These are phyloP conservation scores for Cladophialophora immunda DNA, from an alignment of 2,329 filamentous ascomycete genomes.

Conservation along the genomic window DNA sequence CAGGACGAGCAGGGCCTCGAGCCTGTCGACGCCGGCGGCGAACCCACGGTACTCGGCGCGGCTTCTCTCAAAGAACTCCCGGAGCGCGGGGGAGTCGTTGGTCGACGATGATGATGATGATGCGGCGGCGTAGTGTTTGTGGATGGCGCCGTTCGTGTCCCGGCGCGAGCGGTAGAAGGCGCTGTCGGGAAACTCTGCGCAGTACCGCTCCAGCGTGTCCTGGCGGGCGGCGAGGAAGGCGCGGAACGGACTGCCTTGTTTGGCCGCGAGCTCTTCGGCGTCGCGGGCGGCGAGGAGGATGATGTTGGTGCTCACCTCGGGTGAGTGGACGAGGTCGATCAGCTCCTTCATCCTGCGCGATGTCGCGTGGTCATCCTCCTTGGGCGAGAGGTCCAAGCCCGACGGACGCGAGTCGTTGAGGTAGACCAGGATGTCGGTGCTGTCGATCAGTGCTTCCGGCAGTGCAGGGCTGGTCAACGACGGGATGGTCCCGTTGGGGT, in stretches of 20 bases:
- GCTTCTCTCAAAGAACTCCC: slow-evolving; percentile 29
- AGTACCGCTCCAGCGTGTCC: slow-evolving; percentile 26
- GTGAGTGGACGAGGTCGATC: slow-evolving; percentile 32
- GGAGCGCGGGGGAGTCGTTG: too few relatives aligned
- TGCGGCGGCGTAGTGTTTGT: slow-evolving; percentile 26
- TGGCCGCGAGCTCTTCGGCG: slow-evolving; percentile 29
- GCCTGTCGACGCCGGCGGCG: slow-evolving; percentile 19
- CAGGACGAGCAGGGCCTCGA: slow-evolving; percentile 29
- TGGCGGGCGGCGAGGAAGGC: slow-evolving; percentile 28
- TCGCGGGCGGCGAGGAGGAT: slow-evolving; percentile 37
- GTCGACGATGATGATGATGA: too few relatives aligned
- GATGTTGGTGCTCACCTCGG: slow-evolving; percentile 33
- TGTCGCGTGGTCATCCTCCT: slow-evolving; percentile 12
- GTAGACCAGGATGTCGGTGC: slow-evolving; percentile 27
- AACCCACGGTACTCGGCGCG: slow-evolving; percentile 26
- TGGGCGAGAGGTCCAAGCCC: slow-evolving; percentile 21
- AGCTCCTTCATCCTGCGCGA: slow-evolving; percentile 22
- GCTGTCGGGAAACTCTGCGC: slow-evolving; percentile 24
- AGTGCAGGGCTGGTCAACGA: slow-evolving; percentile 27
- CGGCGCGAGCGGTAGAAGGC: slow-evolving; percentile 29
- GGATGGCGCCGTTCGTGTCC: slow-evolving; percentile 25
- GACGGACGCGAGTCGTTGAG: slow-evolving; percentile 20
- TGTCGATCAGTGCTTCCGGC: slow-evolving; percentile 25
- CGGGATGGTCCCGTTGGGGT: slow-evolving; percentile 32
- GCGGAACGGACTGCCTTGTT: slow-evolving; percentile 21